Evolutionary conservation across 1,284 basidiomycete genomes (phyloP).

Genomic region (Ceratobasidium papillatum): DNA sequence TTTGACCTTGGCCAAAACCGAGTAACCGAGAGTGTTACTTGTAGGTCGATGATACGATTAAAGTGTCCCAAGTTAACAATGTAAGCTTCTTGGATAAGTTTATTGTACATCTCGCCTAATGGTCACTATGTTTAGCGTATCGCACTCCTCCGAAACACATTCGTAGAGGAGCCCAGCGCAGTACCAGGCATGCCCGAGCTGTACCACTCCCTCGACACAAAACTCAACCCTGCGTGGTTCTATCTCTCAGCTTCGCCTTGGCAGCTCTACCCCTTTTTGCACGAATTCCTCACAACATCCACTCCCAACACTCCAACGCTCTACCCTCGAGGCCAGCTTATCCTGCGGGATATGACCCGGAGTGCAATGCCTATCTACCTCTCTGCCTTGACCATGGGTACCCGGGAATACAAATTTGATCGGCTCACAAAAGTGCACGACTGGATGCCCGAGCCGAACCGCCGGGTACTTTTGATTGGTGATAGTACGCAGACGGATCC

Average conservation of each 20-base stretch:
- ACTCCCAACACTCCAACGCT: not conserved
- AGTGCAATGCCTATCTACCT: conserved; percentile 19
- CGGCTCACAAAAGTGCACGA: not conserved
- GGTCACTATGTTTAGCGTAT: not conserved
- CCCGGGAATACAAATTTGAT: conserved; percentile 14
- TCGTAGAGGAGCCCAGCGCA: conserved; percentile 6
- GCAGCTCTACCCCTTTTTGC: conserved; percentile 24
- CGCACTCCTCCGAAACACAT: conserved; percentile 24
- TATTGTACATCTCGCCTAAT: not conserved
- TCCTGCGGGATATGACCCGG: conserved; percentile 19
- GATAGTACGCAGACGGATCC: conserved; percentile 26
- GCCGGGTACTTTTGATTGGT: conserved; percentile 18
- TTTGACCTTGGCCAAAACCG: not conserved
- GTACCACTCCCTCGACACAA: conserved; percentile 4
- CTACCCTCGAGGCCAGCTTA: conserved; percentile 18
- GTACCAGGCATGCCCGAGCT: conserved; percentile 1
- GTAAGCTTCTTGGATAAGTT: not conserved
- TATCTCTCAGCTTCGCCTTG: conserved; percentile 28
- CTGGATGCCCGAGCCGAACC: conserved; percentile 22
- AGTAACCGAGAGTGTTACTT: not conserved
- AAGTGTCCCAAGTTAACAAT: conserved; percentile 24
- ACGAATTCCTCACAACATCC: conserved; percentile 16
- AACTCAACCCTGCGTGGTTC: conserved; percentile 23
- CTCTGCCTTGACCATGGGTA: conserved; percentile 29
- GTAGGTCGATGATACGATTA: conserved; percentile 26